A percentile compares a stretch with the other conserved stretches of the same genome.
phyloP scores from a whole-genome alignment of 768 basidiomycete species.

The Podaxis sp. region DNA sequence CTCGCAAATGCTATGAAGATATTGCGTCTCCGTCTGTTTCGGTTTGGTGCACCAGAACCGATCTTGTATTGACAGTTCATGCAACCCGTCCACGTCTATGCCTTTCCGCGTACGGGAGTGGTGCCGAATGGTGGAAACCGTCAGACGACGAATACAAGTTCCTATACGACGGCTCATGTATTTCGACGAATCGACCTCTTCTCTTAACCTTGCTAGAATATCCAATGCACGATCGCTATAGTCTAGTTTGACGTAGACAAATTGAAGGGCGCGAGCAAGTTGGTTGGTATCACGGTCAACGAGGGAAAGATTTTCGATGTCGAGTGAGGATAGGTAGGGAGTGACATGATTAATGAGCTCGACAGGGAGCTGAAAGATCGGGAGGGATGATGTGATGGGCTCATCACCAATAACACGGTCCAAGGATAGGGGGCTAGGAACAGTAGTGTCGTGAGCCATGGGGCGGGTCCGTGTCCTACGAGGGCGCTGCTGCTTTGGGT shows the following conservation, averaged over 20 bases:
- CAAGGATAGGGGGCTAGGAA: constrained; percentile 20
- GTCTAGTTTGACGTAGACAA: constrained; percentile 23
- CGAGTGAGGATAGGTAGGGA: constrained; percentile 23
- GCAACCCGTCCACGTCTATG: neutral
- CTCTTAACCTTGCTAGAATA: constrained; percentile 12
- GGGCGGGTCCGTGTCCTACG: neutral
- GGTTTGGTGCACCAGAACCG: neutral
- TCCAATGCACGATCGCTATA: constrained; percentile 11
- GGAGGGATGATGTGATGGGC: constrained; percentile 21
- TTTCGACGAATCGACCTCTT: neutral
- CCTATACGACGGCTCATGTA: constrained; percentile 12
- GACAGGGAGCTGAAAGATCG: constrained; percentile 27
- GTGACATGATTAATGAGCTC: constrained; percentile 27
- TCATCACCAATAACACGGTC: constrained; percentile 24
- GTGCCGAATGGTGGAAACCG: constrained; percentile 10
- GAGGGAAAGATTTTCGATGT: constrained; percentile 25
- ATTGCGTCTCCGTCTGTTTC: constrained; percentile 1
- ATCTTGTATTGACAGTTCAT: neutral
- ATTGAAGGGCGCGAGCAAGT: constrained; percentile 25
- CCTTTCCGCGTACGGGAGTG: constrained; percentile 7
- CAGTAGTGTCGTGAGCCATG: constrained; percentile 15
- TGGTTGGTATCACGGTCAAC: constrained; percentile 28
- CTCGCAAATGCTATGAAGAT: constrained; percentile 14
- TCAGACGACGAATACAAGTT: constrained; percentile 24
- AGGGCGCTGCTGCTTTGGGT: neutral